phyloP scores from a whole-genome alignment of 805 yeast species.

The Cyberlindnera japonica region DNA sequence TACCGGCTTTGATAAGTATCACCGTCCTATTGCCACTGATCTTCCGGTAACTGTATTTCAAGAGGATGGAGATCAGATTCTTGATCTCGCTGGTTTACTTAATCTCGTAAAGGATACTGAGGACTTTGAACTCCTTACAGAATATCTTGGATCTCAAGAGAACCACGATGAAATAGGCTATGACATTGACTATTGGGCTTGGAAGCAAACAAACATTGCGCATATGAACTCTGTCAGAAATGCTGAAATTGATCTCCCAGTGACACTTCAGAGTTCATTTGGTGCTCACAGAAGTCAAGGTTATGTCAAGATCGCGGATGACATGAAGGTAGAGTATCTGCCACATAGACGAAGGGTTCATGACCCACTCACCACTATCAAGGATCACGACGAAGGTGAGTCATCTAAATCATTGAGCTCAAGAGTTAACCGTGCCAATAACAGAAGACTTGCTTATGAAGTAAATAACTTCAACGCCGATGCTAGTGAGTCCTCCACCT shows the following conservation, averaged over 20 bases:
- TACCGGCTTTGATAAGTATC: conserved; percentile 32
- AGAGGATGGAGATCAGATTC: conserved; percentile 29
- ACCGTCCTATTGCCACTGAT: conserved; percentile 46
- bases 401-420: conserved; percentile 56
- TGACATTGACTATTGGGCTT: conserved; percentile 54
- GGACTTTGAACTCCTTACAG: conserved; percentile 54
- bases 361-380: conserved; percentile 71
- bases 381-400: conserved; percentile 53
- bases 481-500: conserved; percentile 65
- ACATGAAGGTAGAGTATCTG: conserved; percentile 66
- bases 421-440: conserved; percentile 80
- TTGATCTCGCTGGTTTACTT: conserved; percentile 50
- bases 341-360: conserved; percentile 75
- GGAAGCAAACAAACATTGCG: conserved; percentile 46
- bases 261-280: conserved; percentile 37
- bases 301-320: conserved; percentile 66
- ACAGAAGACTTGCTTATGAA: conserved; percentile 86
- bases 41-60: conserved; percentile 56
- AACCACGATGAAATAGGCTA: conserved; percentile 14
- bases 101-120: conserved; percentile 65
- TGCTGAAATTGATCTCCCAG: conserved; percentile 16
- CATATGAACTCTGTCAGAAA: conserved; percentile 10
- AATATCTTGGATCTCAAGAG: conserved; percentile 32
- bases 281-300: conserved; percentile 75
- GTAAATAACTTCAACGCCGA: conserved; percentile 81